These are phyloP conservation scores for Sideroxylon spinosum DNA, from an alignment of 179 eudicot genomes.

Conservation along the genomic window DNA sequence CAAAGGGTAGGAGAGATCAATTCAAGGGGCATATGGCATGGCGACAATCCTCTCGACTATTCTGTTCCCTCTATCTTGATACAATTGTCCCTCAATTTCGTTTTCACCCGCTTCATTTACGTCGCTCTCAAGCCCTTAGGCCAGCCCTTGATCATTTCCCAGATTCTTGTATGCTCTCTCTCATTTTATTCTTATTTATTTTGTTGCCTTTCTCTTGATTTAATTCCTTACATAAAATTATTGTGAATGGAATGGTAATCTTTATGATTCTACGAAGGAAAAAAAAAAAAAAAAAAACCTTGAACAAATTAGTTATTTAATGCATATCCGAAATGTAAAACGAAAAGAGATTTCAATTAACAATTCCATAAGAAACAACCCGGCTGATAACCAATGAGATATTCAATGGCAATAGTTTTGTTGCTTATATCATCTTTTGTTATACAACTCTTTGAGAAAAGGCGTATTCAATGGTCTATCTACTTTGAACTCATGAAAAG, in stretches of 20 bases:
- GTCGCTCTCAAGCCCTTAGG: conserved; percentile 34
- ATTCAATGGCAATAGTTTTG: not conserved
- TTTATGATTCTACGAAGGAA: too few relatives aligned
- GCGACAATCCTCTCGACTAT: conserved; percentile 30
- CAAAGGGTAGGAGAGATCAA: not conserved
- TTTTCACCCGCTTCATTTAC: conserved; percentile 23
- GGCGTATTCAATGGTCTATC: too few relatives aligned
- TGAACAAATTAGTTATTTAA: not conserved
- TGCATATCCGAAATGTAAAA: not conserved
- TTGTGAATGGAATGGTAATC: too few relatives aligned
- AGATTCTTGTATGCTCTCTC: conserved; percentile 41
- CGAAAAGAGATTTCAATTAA: not conserved
- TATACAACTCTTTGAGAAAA: too few relatives aligned
- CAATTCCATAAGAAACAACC: not conserved
- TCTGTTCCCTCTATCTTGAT: conserved; percentile 28
- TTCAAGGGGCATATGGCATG: conserved; percentile 4
- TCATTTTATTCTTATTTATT: not conserved
- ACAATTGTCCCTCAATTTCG: conserved; percentile 35
- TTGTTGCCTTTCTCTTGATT: not conserved
- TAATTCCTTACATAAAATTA: too few relatives aligned
- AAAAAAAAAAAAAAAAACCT: too few relatives aligned
- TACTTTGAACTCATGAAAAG: too few relatives aligned
- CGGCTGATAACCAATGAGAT: not conserved
- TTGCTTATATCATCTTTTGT: too few relatives aligned
- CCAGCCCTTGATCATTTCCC: conserved; percentile 41